These are phyloP conservation scores for Ramaria sp. DNA, from an alignment of 768 basidiomycete genomes.

Conservation along the genomic window DNA sequence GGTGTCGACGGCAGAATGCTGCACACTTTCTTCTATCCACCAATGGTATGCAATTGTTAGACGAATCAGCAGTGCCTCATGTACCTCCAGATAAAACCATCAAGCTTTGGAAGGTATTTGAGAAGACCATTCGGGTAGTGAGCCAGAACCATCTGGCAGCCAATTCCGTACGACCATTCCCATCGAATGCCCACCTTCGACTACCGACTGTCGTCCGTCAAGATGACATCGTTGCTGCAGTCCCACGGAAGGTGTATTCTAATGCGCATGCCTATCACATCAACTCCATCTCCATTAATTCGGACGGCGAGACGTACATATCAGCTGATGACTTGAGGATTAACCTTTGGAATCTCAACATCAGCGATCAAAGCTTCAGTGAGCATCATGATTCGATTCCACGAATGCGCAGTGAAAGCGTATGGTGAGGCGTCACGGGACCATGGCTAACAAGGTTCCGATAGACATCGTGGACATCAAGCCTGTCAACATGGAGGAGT, in stretches of 20 bases:
- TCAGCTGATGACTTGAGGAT: slow-evolving; percentile 97
- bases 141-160: slow-evolving; percentile 86
- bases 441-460: neutral
- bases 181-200: slow-evolving; percentile 61
- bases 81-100: slow-evolving; percentile 87
- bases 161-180: neutral
- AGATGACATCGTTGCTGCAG: slow-evolving; percentile 97
- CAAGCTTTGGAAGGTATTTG: slow-evolving; percentile 99
- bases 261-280: slow-evolving; percentile 99
- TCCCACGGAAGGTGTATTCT: slow-evolving; percentile 96
- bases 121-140: slow-evolving; percentile 91
- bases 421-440: neutral
- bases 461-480: slow-evolving; percentile 99
- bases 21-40: slow-evolving; percentile 97
- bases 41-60: slow-evolving; percentile 54
- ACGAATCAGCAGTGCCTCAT: neutral
- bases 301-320: slow-evolving; percentile 98
- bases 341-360: slow-evolving; percentile 98
- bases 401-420: neutral
- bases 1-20: slow-evolving; percentile 96
- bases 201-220: slow-evolving; percentile 89
- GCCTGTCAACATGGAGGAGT: slow-evolving; percentile 98
- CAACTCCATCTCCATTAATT: slow-evolving; percentile 98
- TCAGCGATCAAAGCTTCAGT: slow-evolving; percentile 99
- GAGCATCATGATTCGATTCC: slow-evolving; percentile 24